These are phyloP conservation scores for Lactarius vividus DNA, from an alignment of 768 basidiomycete species.

Conservation along the genomic window DNA sequence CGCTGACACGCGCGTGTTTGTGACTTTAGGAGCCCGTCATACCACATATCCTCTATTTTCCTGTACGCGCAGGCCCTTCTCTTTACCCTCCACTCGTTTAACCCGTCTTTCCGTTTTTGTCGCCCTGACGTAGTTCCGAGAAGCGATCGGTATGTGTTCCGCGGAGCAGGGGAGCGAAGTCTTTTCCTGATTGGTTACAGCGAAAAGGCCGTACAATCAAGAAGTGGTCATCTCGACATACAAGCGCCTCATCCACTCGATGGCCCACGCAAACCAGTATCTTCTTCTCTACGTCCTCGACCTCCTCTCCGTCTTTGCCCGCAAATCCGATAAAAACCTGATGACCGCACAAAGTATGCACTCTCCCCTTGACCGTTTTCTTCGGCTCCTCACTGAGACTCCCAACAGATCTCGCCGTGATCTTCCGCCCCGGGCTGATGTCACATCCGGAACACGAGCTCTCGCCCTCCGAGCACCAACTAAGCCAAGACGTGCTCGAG, in stretches of 20 bases:
- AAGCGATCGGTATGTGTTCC: constrained; percentile 58
- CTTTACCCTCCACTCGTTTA: constrained; percentile 15
- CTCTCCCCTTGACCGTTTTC: neutral
- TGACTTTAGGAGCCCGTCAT: constrained; percentile 83
- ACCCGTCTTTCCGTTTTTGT: constrained; percentile 21
- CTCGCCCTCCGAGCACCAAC: constrained; percentile 78
- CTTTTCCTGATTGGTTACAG: constrained; percentile 36
- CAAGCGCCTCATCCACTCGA: constrained; percentile 75
- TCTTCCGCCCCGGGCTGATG: constrained; percentile 94
- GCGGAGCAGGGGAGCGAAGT: neutral
- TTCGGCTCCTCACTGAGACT: neutral
- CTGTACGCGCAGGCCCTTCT: constrained; percentile 50
- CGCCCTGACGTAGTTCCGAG: constrained; percentile 58
- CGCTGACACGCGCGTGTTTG: constrained; percentile 11
- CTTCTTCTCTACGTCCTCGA: constrained; percentile 97
- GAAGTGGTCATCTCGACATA: constrained; percentile 76
- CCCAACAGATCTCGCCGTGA: constrained; percentile 85
- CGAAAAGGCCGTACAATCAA: constrained; percentile 63
- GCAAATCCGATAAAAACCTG: constrained; percentile 86
- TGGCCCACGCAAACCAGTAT: constrained; percentile 91
- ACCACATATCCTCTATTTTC: constrained; percentile 84
- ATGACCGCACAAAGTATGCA: constrained; percentile 92
- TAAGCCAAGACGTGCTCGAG: constrained; percentile 88
- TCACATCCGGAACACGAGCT: constrained; percentile 87
- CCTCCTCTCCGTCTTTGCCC: constrained; percentile 90